Evolutionary conservation across 1,284 basidiomycete genomes (phyloP).

Genomic region (Moesziomyces aphidis): DNA sequence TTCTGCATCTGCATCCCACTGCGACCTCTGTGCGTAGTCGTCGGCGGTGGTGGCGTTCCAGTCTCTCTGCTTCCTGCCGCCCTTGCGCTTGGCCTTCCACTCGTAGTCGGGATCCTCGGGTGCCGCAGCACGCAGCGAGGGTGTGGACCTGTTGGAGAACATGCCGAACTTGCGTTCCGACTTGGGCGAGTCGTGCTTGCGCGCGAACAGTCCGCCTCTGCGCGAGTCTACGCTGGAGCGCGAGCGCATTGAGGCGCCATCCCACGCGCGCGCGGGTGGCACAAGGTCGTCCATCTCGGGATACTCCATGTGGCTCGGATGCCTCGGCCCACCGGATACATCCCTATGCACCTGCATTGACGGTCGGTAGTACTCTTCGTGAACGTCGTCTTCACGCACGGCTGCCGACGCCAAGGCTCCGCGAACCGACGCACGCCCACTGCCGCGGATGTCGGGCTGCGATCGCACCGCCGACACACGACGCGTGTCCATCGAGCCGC

Average conservation of each 20-base stretch:
- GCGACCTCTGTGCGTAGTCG: constrained; percentile 9
- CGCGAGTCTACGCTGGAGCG: constrained; percentile 22
- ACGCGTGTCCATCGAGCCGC: constrained; percentile 30
- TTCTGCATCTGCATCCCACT: constrained; percentile 14
- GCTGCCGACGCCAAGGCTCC: constrained; percentile 32
- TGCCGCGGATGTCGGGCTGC: constrained; percentile 21
- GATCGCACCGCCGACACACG: constrained; percentile 16
- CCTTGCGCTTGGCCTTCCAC: constrained; percentile 23
- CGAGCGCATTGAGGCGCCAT: constrained; percentile 13
- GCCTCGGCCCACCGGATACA: constrained; percentile 1
- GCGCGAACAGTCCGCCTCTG: not conserved
- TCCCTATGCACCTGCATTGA: constrained; percentile 13
- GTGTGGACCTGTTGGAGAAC: constrained; percentile 34
- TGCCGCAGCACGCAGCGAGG: constrained; percentile 27
- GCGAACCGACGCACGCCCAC: constrained; percentile 5
- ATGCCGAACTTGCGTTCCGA: constrained; percentile 16
- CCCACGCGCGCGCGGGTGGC: constrained; percentile 26
- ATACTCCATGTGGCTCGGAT: constrained; percentile 21
- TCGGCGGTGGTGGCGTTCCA: constrained; percentile 34
- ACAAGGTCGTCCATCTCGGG: constrained; percentile 42
- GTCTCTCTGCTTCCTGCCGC: constrained; percentile 15
- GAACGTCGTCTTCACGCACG: constrained; percentile 6
- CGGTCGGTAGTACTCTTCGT: not conserved
- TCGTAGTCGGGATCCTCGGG: constrained; percentile 45
- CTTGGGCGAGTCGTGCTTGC: not conserved